Conservation (phyloP, 306 rosid species). For the Glycine tomentella region DNA sequence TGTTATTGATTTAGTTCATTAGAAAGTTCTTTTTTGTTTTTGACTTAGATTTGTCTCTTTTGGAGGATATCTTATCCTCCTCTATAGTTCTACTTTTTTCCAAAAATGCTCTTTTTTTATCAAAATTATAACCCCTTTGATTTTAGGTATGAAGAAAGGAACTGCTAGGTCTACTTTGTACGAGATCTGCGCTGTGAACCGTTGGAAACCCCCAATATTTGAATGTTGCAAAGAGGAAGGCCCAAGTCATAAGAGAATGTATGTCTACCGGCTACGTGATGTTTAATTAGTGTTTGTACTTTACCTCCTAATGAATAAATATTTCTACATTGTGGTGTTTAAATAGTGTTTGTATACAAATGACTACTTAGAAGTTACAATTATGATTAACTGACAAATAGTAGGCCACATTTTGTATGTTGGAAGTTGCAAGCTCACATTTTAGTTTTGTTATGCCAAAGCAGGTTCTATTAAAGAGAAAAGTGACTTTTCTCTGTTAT, state of each 20-base stretch:
- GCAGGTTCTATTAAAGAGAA: too few species aligned
- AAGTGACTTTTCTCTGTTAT: too few species aligned
- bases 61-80: neutral
- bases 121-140: neutral
- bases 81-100: neutral
- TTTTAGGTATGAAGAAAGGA: slow-evolving; percentile 55
- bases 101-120: neutral
- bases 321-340: too few species aligned
- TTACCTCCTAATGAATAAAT: too few species aligned
- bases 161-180: slow-evolving; percentile 56
- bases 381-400: neutral
- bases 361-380: neutral
- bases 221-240: slow-evolving; percentile 81
- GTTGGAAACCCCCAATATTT: slow-evolving; percentile 67
- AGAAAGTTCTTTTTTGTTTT: neutral
- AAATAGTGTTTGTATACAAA: neutral
- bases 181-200: slow-evolving; percentile 65
- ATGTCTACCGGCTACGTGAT: slow-evolving; percentile 34
- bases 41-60: neutral
- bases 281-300: neutral
- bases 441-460: too few species aligned
- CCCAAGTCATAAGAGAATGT: slow-evolving; percentile 66
- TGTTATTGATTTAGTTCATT: neutral
- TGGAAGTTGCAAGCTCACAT: too few species aligned
- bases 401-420: slow-evolving; percentile 4